Evolutionary conservation across 495 filamentous ascomycete genomes (phyloP).

Genomic region (Hypoxylon subgilvum): DNA sequence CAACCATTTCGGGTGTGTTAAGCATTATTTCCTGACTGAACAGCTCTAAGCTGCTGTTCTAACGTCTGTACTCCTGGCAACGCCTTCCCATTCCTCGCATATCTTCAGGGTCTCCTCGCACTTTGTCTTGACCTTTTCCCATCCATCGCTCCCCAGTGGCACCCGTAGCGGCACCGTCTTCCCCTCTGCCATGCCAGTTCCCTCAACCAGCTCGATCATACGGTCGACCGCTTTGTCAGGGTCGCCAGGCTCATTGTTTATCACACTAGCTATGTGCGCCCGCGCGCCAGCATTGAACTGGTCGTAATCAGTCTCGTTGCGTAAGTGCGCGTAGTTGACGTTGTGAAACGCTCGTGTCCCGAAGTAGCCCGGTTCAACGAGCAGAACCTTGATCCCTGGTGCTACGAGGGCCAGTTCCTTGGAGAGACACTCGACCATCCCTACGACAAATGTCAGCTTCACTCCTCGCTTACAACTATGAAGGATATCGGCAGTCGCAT

Average conservation of each 20-base stretch:
- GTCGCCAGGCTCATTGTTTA: conserved; percentile 48
- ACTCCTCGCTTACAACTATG: neutral
- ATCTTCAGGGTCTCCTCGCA: conserved; percentile 33
- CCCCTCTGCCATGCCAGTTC: conserved; percentile 45
- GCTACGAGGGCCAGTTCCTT: conserved; percentile 9
- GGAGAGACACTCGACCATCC: conserved; percentile 7
- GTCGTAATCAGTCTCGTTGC: conserved; percentile 7
- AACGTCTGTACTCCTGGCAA: conserved; percentile 27
- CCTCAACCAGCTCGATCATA: conserved; percentile 49
- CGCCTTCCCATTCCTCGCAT: conserved; percentile 30
- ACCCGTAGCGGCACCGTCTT: conserved; percentile 51
- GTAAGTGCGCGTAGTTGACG: conserved; percentile 11
- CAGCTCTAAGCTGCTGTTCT: neutral
- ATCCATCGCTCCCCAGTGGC: conserved; percentile 54
- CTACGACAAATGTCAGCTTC: neutral
- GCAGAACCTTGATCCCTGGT: conserved; percentile 3
- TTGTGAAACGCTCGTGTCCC: conserved; percentile 23
- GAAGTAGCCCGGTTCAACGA: conserved; percentile 10
- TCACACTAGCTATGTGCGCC: neutral
- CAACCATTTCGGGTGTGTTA: too few species aligned
- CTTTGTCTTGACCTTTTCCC: conserved; percentile 45
- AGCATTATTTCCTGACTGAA: too few species aligned
- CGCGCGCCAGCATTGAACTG: neutral
- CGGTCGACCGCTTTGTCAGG: conserved; percentile 42
- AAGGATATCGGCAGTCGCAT: neutral